Evolutionary conservation across 2,329 filamentous ascomycete genomes (phyloP).

Genomic region (Penicillium sumatraense): DNA sequence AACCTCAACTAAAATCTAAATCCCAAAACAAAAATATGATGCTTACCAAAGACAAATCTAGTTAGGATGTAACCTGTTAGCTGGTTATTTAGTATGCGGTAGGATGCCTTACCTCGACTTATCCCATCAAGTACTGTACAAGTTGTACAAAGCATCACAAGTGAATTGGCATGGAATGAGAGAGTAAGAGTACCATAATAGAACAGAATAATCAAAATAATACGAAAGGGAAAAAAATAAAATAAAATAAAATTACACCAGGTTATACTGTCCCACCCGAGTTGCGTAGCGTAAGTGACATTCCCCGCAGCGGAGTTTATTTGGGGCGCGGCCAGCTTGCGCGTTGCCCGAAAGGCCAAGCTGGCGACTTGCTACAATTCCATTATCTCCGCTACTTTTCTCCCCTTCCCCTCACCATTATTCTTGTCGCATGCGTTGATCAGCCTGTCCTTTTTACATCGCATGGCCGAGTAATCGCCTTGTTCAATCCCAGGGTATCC

Average conservation of each 20-base stretch:
- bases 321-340: slow-evolving; percentile 19
- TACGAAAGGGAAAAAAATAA: background rate
- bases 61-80: too few relatives aligned
- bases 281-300: too few relatives aligned
- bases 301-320: slow-evolving; percentile 16
- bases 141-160: too few relatives aligned
- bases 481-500: slow-evolving; percentile 16
- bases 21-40: too few relatives aligned
- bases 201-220: background rate
- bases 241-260: background rate
- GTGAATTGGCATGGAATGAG: too few relatives aligned
- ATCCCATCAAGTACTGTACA: too few relatives aligned
- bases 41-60: too few relatives aligned
- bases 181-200: too few relatives aligned
- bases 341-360: slow-evolving; percentile 32
- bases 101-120: too few relatives aligned
- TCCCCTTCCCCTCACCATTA: background rate
- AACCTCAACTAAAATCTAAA: too few relatives aligned
- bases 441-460: background rate
- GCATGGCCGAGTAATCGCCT: slow-evolving; percentile 22
- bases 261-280: too few relatives aligned
- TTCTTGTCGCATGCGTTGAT: background rate
- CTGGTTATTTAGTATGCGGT: too few relatives aligned
- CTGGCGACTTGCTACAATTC: slow-evolving; percentile 22
- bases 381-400: background rate